Conservation (phyloP, 495 filamentous ascomycete genomes). For the Aspergillus ellipticus region DNA sequence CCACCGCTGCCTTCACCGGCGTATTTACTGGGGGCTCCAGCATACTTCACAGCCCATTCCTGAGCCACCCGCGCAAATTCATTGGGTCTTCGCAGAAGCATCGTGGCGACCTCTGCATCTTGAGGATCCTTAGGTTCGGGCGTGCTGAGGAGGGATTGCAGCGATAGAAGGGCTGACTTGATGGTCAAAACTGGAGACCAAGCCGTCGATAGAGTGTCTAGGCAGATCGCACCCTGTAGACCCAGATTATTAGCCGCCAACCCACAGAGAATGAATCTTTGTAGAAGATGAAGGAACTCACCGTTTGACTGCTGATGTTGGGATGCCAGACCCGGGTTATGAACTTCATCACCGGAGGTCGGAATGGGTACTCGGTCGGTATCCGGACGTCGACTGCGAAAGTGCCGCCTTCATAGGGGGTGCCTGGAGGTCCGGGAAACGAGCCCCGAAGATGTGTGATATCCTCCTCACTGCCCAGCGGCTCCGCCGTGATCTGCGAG, state of each 20-base stretch:
- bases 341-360: conserved; percentile 89
- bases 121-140: conserved; percentile 97
- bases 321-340: conserved; percentile 97
- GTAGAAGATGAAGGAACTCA: conserved; percentile 39
- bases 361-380: conserved; percentile 87
- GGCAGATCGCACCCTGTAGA: conserved; percentile 86
- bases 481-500: conserved; percentile 68
- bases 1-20: conserved; percentile 48
- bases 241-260: not conserved
- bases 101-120: conserved; percentile 90
- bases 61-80: conserved; percentile 80
- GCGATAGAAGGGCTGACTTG: conserved; percentile 87
- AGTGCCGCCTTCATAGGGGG: conserved; percentile 87
- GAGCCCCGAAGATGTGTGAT: conserved; percentile 80
- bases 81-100: conserved; percentile 75
- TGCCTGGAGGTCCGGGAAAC: conserved; percentile 85
- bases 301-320: conserved; percentile 92
- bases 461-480: conserved; percentile 62
- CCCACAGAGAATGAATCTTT: not conserved
- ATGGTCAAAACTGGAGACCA: conserved; percentile 97
- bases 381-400: conserved; percentile 84
- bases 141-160: conserved; percentile 88
- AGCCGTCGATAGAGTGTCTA: conserved; percentile 83
- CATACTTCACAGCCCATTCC: conserved; percentile 85
- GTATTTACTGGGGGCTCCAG: conserved; percentile 65